phyloP scores from a whole-genome alignment of 2,329 filamentous ascomycete genomes.

The Alternaria sp. region DNA sequence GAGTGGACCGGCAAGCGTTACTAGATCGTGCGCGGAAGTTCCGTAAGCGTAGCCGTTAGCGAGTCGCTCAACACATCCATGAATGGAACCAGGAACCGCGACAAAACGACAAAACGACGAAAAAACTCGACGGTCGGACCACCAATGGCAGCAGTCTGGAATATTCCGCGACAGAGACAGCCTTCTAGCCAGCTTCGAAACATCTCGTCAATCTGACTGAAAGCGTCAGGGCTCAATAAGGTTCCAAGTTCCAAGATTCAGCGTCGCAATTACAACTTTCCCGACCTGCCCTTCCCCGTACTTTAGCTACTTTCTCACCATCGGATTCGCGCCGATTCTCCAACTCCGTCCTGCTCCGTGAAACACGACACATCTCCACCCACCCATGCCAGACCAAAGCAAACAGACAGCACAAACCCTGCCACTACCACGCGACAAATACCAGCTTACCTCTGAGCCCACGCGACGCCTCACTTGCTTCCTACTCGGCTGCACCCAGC shows the following conservation, averaged over 20 bases:
- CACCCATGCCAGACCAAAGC: slow-evolving; percentile 11
- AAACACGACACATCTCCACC: slow-evolving; percentile 15
- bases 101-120: background rate
- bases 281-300: background rate
- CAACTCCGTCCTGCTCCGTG: background rate
- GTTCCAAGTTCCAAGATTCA: background rate
- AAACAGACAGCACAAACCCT: slow-evolving; percentile 12
- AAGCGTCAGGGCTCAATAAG: background rate
- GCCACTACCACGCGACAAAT: slow-evolving; percentile 17
- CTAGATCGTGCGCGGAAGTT: slow-evolving; percentile 16
- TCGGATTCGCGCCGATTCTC: slow-evolving; percentile 3
- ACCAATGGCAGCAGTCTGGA: background rate
- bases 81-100: background rate
- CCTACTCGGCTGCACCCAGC: background rate
- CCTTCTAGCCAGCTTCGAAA: background rate
- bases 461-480: slow-evolving; percentile 8
- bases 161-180: background rate
- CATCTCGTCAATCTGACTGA: background rate
- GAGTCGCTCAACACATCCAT: slow-evolving; percentile 12
- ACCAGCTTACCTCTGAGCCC: slow-evolving; percentile 10
- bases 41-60: slow-evolving; percentile 23
- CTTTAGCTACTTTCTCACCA: background rate
- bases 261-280: slow-evolving; percentile 5
- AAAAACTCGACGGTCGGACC: background rate
- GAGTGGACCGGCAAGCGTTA: slow-evolving; percentile 18